phyloP scores from a whole-genome alignment of 192 early-diverging fungal species.

The Entomortierella lignicola region DNA sequence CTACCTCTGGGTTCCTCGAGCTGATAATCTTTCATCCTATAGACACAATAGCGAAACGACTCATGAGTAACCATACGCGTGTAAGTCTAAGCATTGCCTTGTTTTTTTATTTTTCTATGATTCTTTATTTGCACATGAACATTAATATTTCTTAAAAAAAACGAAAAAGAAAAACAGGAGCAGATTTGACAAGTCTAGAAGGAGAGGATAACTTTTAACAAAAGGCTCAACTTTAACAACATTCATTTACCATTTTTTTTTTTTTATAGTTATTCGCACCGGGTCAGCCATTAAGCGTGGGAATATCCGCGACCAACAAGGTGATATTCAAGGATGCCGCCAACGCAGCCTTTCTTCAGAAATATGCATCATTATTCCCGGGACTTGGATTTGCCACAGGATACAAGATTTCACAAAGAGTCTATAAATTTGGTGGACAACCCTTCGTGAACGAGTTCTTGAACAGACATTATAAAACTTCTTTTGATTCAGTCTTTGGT shows the following conservation, averaged over 20 bases:
- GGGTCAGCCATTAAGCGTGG: conserved; percentile 15
- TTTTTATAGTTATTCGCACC: conserved; percentile 67
- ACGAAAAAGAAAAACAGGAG: no score
- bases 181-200: no score
- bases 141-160: no score
- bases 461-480: conserved; percentile 77
- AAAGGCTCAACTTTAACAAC: no score
- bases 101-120: background rate
- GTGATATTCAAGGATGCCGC: conserved; percentile 94
- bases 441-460: conserved; percentile 94
- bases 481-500: conserved; percentile 86
- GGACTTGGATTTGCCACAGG: conserved; percentile 96
- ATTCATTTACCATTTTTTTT: background rate
- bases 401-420: conserved; percentile 96
- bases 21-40: conserved; percentile 96
- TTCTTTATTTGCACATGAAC: background rate
- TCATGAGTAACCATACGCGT: conserved; percentile 93
- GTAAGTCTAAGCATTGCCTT: conserved; percentile 56
- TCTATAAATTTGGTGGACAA: conserved; percentile 99
- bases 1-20: conserved; percentile 92
- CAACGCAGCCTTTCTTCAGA: conserved; percentile 70
- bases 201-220: no score
- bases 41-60: conserved; percentile 96
- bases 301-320: conserved; percentile 68
- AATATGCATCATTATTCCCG: conserved; percentile 95